These are phyloP conservation scores for Phlyctochytrium planicorne DNA, from an alignment of 192 early-diverging fungal species.

Conservation along the genomic window DNA sequence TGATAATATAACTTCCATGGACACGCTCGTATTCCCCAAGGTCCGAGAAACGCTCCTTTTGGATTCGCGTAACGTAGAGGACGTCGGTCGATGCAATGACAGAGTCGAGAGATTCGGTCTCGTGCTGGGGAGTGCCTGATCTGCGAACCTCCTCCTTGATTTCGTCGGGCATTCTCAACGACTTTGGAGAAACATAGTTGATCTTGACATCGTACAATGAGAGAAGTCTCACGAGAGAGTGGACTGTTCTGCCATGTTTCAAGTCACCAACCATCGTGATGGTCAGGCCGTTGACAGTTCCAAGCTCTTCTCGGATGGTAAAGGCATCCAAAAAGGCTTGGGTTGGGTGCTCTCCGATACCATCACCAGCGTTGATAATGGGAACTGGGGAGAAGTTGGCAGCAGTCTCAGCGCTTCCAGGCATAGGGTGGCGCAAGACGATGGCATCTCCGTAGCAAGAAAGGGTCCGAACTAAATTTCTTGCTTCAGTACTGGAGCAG, in stretches of 20 bases:
- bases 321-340: slow-evolving; percentile 96
- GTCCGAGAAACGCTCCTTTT: slow-evolving; percentile 88
- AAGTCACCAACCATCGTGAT: slow-evolving; percentile 96
- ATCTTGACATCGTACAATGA: slow-evolving; percentile 90
- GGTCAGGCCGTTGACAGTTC: slow-evolving; percentile 93
- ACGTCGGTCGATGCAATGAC: slow-evolving; percentile 90
- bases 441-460: slow-evolving; percentile 91
- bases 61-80: slow-evolving; percentile 94
- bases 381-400: slow-evolving; percentile 89
- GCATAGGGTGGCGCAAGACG: slow-evolving; percentile 88
- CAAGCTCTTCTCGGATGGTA: slow-evolving; percentile 89
- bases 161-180: slow-evolving; percentile 83
- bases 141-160: slow-evolving; percentile 50
- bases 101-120: slow-evolving; percentile 69
- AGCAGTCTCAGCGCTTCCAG: slow-evolving; percentile 77
- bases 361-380: slow-evolving; percentile 96
- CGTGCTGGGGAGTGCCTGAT: slow-evolving; percentile 57
- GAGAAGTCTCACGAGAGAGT: slow-evolving; percentile 88
- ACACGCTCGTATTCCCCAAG: slow-evolving; percentile 79
- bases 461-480: slow-evolving; percentile 84
- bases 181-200: slow-evolving; percentile 85
- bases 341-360: slow-evolving; percentile 96
- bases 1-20: slow-evolving; percentile 77
- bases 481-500: too few relatives aligned
- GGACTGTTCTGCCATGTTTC: slow-evolving; percentile 97